Base-by-base conservation (phyloP, 1,284 basidiomycete species). In the Sporisorium iseilematis-ciliati region DNA sequence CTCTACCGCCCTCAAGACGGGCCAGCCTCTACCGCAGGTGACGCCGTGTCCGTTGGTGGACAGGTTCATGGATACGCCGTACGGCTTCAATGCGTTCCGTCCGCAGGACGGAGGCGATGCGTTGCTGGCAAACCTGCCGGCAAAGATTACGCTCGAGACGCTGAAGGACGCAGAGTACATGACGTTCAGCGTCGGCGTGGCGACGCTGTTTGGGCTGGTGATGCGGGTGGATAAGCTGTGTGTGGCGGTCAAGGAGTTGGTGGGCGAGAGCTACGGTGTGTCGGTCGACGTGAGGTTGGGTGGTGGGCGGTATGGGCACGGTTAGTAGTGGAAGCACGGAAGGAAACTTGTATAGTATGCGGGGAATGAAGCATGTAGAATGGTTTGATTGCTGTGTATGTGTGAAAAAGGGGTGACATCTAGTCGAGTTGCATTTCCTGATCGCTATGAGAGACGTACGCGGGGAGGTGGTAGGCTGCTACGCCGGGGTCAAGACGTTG, bases 31-130 rank as follows among this genome's bases (percentile, higher is more conserved):
- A 20, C 93, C 93, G 0, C 93, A 95, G 80, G 92, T 95, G 50
- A 94, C 92, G 0, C 92, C 93, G 0, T 92, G 91, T 73, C 93
- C 93, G 0, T 87, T 95, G 3, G 86, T 94, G 0, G 90, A 93
- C 78, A 88, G 93, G 8, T 93, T 93, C 78, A 57, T 78, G 49
- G 60, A 69, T 12, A 62, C 66, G 7, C 63, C 70, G 18, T 88
- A 91, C 87, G 82, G 70, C 12, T 66, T 77, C 31, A 57, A 52
- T 51, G 33, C 70, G 10, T 58, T 57, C 21, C 20, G 65, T 51
- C 62, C 43, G 8, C 52, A 25, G 23, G 45, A 35, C 18, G 11
- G 33, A 21, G 25, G 29, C 11, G 60, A 67, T 23, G 59, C 57
- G 21, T 35, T 71, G 2, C 49, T 77, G 3, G 46, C 51, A 4